Conservation (phyloP, 208 protist genomes). For the Porcisia deanei region DNA sequence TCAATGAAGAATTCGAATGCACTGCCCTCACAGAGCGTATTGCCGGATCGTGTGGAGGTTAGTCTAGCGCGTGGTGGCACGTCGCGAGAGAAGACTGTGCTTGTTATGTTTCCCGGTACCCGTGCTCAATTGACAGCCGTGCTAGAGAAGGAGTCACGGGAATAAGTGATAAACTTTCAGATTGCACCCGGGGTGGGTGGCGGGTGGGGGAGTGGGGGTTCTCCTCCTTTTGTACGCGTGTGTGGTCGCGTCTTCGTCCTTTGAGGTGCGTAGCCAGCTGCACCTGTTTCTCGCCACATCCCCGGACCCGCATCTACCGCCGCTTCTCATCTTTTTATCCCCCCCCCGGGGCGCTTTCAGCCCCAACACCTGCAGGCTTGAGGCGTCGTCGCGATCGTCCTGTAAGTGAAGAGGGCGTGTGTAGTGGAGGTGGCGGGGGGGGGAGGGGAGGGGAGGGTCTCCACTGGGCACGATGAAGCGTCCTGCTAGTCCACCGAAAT, state of each 20-base stretch:
- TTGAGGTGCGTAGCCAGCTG: background rate
- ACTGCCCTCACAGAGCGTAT: background rate
- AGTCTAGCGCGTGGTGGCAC: conserved; percentile 56
- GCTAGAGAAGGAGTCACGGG: conserved; percentile 40
- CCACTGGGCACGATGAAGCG: background rate
- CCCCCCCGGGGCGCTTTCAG: background rate
- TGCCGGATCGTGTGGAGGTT: conserved; percentile 44
- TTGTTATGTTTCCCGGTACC: conserved; percentile 55
- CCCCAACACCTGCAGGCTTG: background rate
- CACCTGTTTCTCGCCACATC: background rate
- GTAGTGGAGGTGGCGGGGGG: no score
- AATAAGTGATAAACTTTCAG: background rate
- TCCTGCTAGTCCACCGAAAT: background rate
- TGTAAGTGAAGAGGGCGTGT: no score
- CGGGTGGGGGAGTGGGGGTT: background rate
- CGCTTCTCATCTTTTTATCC: no score
- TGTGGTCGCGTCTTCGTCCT: background rate
- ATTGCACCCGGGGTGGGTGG: background rate
- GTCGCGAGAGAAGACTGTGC: conserved; percentile 59
- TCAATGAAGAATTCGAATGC: background rate
- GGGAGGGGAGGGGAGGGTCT: no score
- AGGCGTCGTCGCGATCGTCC: background rate
- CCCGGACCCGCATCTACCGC: background rate
- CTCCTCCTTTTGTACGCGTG: background rate
- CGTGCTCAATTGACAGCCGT: conserved; percentile 54